A percentile compares a stretch with the other conserved stretches of the same genome.
Conservation (phyloP, 441 rosid genomes). For the Euphorbia schlechtendalii region DNA sequence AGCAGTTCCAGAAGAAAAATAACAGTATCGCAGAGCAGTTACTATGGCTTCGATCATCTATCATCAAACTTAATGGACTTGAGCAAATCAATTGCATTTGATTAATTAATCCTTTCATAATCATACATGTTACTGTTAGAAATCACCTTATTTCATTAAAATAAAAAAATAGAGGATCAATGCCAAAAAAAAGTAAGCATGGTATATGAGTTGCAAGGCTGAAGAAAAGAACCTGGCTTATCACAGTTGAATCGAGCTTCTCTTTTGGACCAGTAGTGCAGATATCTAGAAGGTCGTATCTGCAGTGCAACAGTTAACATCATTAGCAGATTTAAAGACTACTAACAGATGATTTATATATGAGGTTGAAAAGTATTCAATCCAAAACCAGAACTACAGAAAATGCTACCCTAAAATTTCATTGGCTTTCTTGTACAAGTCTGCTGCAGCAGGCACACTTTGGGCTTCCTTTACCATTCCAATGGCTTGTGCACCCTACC, state of each 20-base stretch:
- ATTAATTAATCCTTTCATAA: no score
- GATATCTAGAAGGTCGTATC: conserved; percentile 86
- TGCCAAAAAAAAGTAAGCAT: conserved; percentile 3
- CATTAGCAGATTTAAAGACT: conserved; percentile 6
- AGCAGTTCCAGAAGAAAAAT: no score
- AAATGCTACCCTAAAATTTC: conserved; percentile 62
- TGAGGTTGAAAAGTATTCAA: background rate
- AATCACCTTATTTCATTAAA: no score
- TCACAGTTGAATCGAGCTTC: conserved; percentile 87
- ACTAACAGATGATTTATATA: no score
- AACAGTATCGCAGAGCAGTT: no score
- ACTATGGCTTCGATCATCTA: no score
- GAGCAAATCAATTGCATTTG: conserved; percentile 5
- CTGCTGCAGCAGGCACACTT: conserved; percentile 63
- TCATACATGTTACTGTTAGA: no score
- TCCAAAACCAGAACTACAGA: background rate
- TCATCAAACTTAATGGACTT: background rate
- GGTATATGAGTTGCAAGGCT: background rate
- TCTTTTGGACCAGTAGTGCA: conserved; percentile 91
- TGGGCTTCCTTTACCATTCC: conserved; percentile 98
- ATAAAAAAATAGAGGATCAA: no score
- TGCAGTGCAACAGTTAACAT: conserved; percentile 28
- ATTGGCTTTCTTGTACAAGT: conserved; percentile 70
- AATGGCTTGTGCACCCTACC: conserved; percentile 87
- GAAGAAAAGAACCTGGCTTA: conserved; percentile 67